Evolutionary conservation across 805 yeast species (phyloP).

Genomic region (Lipomyces yamadae): DNA sequence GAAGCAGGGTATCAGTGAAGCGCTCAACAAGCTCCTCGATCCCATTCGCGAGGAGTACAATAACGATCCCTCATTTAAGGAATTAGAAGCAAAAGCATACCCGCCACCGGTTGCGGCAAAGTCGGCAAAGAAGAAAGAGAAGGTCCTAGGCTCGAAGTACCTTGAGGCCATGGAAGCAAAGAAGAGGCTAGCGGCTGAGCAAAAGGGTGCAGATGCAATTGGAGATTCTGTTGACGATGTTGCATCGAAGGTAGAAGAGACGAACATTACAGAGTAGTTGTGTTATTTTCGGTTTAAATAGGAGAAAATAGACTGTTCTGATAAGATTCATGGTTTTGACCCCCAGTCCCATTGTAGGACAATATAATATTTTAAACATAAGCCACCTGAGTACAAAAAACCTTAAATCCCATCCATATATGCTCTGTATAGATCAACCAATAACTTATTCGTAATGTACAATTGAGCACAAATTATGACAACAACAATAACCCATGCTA

Average conservation of each 20-base stretch:
- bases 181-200: conserved; percentile 24
- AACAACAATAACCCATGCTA: neutral
- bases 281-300: neutral
- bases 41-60: conserved; percentile 79
- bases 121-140: conserved; percentile 71
- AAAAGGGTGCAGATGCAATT: conserved; percentile 25
- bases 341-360: neutral
- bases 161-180: conserved; percentile 56
- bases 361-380: neutral
- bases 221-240: conserved; percentile 9
- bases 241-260: neutral
- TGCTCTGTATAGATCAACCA: conserved; percentile 1
- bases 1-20: conserved; percentile 87
- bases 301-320: neutral
- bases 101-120: conserved; percentile 70
- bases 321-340: neutral
- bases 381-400: neutral
- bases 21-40: conserved; percentile 75
- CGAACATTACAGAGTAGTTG: conserved; percentile 5
- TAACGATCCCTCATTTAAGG: conserved; percentile 70
- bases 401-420: conserved; percentile 6
- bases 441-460: neutral
- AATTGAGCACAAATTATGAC: neutral
- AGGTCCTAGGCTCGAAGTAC: conserved; percentile 87
- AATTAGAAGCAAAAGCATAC: conserved; percentile 77